These are phyloP conservation scores for Tylopilus balloui DNA, from an alignment of 768 basidiomycete species.

Conservation along the genomic window DNA sequence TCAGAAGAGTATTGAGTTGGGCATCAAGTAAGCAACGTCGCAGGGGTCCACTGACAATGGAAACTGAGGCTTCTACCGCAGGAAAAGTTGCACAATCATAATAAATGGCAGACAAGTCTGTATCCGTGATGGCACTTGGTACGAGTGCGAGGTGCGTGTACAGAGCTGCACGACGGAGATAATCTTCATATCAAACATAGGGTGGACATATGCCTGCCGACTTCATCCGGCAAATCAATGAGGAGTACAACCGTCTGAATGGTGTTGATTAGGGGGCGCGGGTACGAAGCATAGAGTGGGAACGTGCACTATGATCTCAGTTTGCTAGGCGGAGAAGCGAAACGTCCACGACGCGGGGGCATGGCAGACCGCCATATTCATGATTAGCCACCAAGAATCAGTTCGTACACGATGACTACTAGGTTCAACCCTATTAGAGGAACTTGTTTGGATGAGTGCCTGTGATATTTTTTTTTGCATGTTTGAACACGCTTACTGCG, in stretches of 20 bases:
- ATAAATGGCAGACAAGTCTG: slow-evolving; percentile 68
- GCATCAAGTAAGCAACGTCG: slow-evolving; percentile 51
- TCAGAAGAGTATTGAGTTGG: slow-evolving; percentile 37
- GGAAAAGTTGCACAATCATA: slow-evolving; percentile 84
- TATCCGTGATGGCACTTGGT: slow-evolving; percentile 75
- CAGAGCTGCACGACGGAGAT: slow-evolving; percentile 22
- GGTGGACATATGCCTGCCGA: slow-evolving; percentile 70
- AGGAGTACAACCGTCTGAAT: slow-evolving; percentile 68
- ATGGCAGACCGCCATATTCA: slow-evolving; percentile 15
- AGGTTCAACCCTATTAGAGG: slow-evolving; percentile 88
- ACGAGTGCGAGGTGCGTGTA: slow-evolving; percentile 64
- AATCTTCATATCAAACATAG: slow-evolving; percentile 37
- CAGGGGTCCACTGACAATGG: background rate
- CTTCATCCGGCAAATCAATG: slow-evolving; percentile 73
- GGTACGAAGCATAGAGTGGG: slow-evolving; percentile 4
- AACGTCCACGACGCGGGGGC: slow-evolving; percentile 11
- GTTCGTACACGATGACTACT: slow-evolving; percentile 80
- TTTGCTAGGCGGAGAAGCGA: slow-evolving; percentile 14
- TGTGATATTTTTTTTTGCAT: slow-evolving; percentile 9
- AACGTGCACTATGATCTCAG: slow-evolving; percentile 6
- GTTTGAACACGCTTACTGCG: slow-evolving; percentile 66
- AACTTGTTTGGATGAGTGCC: slow-evolving; percentile 49
- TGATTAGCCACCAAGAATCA: slow-evolving; percentile 56
- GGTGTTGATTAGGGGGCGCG: slow-evolving; percentile 21
- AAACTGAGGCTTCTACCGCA: slow-evolving; percentile 25